A percentile compares a stretch with the other conserved stretches of the same genome.
Conservation (phyloP, 495 filamentous ascomycete genomes). For the Tricharina praecox region DNA sequence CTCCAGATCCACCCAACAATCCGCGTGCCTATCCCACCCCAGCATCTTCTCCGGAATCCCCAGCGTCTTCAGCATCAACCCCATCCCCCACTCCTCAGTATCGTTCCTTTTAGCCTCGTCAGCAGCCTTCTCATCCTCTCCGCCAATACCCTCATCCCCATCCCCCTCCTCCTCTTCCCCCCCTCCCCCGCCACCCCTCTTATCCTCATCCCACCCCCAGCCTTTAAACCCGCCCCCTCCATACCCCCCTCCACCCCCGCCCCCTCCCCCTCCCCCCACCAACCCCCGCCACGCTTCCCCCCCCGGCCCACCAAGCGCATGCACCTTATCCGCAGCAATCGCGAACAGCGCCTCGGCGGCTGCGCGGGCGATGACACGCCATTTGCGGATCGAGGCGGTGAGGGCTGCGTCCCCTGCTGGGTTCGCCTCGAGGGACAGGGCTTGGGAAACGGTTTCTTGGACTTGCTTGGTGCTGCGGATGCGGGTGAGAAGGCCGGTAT, state of each 20-base stretch:
- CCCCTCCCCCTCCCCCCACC: slow-evolving; percentile 16
- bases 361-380: slow-evolving; percentile 22
- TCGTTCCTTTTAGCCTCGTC: slow-evolving; percentile 4
- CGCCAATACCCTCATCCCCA: slow-evolving; percentile 5
- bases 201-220: slow-evolving; percentile 17
- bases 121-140: slow-evolving; percentile 12
- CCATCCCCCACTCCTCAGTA: slow-evolving; percentile 21
- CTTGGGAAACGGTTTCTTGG: slow-evolving; percentile 20
- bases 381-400: slow-evolving; percentile 30
- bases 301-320: slow-evolving; percentile 20
- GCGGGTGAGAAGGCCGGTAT: slow-evolving; percentile 12
- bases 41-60: slow-evolving; percentile 12
- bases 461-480: slow-evolving; percentile 14
- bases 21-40: slow-evolving; percentile 1
- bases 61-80: slow-evolving; percentile 24
- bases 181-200: slow-evolving; percentile 2
- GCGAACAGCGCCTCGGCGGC: slow-evolving; percentile 24
- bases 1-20: slow-evolving; percentile 1
- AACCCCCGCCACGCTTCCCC: slow-evolving; percentile 20
- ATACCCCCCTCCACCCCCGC: slow-evolving; percentile 19
- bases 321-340: slow-evolving; percentile 22
- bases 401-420: slow-evolving; percentile 21
- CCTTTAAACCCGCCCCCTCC: slow-evolving; percentile 12
- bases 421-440: slow-evolving; percentile 19
- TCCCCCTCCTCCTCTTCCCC: slow-evolving; percentile 4